These are phyloP conservation scores for Lolium perenne DNA, from an alignment of 176 grass and related monocot species.

Conservation along the genomic window DNA sequence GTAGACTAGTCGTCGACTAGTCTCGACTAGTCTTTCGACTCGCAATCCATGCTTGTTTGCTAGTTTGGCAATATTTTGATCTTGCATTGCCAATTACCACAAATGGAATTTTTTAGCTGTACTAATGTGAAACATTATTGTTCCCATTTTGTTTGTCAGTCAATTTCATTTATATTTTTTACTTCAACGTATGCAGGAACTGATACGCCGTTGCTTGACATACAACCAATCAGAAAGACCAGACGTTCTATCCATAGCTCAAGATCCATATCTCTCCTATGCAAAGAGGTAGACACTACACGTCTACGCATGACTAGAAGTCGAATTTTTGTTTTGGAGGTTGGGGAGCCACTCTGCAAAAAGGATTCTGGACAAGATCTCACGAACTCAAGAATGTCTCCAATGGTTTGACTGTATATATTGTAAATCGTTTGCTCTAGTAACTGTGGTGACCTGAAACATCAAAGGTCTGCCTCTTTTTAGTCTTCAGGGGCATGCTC, in stretches of 20 bases:
- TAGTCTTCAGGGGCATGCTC: constrained; percentile 35
- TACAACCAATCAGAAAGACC: constrained; percentile 97
- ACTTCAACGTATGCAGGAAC: constrained; percentile 62
- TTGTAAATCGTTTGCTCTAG: constrained; percentile 58
- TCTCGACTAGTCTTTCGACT: too few species aligned
- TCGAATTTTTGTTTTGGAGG: constrained; percentile 30
- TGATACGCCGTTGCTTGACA: constrained; percentile 90
- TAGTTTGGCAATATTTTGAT: constrained; percentile 35
- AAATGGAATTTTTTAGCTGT: constrained; percentile 15
- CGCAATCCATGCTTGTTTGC: not conserved
- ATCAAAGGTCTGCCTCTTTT: constrained; percentile 50
- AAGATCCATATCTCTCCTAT: constrained; percentile 96
- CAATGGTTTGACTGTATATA: constrained; percentile 68
- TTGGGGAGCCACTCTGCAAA: constrained; percentile 5
- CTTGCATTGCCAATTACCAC: not conserved
- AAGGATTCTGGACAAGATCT: constrained; percentile 39
- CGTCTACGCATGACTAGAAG: not conserved
- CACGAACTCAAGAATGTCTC: constrained; percentile 47
- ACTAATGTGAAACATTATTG: not conserved
- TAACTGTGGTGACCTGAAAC: constrained; percentile 27
- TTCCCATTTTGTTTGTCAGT: not conserved
- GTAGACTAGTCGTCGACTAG: too few species aligned
- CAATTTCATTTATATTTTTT: not conserved
- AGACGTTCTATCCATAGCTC: constrained; percentile 88
- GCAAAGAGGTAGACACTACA: constrained; percentile 68